phyloP scores from a whole-genome alignment of 768 basidiomycete genomes.

The Lactifluus piperatus region DNA sequence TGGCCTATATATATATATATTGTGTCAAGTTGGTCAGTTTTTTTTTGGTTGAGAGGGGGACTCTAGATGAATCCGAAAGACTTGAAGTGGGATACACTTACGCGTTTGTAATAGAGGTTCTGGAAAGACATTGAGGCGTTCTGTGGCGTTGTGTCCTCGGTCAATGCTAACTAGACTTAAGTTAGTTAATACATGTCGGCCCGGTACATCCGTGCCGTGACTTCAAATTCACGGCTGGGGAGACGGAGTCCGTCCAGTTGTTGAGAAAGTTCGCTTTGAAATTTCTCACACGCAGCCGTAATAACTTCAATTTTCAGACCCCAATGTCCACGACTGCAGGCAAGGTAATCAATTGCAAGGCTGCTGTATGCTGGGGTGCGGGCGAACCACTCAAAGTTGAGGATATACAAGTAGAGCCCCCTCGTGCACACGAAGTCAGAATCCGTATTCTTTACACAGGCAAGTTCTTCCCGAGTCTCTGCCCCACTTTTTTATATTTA shows the following conservation, averaged over 20 bases:
- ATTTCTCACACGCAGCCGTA: neutral
- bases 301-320: neutral
- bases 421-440: constrained; percentile 82
- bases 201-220: too few species aligned
- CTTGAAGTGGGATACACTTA: constrained; percentile 32
- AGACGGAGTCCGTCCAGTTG: too few species aligned
- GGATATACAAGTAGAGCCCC: constrained; percentile 90
- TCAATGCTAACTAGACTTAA: too few species aligned
- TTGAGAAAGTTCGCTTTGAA: too few species aligned
- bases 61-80: too few species aligned
- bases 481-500: neutral
- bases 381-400: constrained; percentile 81
- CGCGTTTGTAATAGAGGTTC: constrained; percentile 87
- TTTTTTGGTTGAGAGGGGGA: too few species aligned
- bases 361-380: constrained; percentile 93
- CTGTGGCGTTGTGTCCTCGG: too few species aligned
- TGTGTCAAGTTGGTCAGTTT: too few species aligned
- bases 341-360: constrained; percentile 78
- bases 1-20: constrained; percentile 38
- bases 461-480: constrained; percentile 25
- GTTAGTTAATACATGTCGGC: neutral
- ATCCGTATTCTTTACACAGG: constrained; percentile 91
- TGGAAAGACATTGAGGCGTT: constrained; percentile 65
- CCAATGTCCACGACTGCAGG: constrained; percentile 70
- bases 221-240: too few species aligned